These are phyloP conservation scores for Malus orientalis DNA, from an alignment of 306 rosid genomes.

Conservation along the genomic window DNA sequence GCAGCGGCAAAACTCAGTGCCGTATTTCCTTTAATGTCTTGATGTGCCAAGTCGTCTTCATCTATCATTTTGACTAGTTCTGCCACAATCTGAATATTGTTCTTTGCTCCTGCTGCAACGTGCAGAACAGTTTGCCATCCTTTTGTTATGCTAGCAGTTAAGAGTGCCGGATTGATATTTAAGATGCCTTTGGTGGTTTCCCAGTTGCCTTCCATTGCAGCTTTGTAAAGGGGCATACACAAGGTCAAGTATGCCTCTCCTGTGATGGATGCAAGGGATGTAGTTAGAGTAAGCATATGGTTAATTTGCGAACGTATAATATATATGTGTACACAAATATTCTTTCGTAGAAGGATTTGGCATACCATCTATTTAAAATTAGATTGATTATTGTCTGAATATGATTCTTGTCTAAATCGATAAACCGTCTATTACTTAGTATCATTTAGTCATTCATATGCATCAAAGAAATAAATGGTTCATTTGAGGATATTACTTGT, in stretches of 20 bases:
- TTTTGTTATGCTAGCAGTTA: neutral
- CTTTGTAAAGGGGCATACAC: neutral
- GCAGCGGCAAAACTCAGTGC: conserved; percentile 10
- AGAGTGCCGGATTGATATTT: neutral
- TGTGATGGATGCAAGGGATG: neutral
- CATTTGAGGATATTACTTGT: no score
- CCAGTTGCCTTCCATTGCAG: conserved; percentile 16
- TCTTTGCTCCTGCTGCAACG: conserved; percentile 5
- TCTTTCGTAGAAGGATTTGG: no score
- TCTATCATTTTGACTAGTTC: neutral
- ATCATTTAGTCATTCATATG: no score
- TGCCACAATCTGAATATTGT: conserved; percentile 1
- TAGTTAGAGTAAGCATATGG: neutral
- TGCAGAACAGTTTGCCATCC: neutral
- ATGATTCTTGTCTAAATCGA: no score
- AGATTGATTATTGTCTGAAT: no score
- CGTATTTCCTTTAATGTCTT: neutral
- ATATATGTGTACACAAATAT: no score
- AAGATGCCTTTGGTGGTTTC: neutral
- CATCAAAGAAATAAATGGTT: no score
- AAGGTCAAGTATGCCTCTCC: neutral
- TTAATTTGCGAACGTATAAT: neutral
- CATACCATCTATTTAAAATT: no score
- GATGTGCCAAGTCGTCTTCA: neutral
- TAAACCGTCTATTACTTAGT: no score